Conservation (phyloP, 2,329 filamentous ascomycete genomes). For the Mycosphaerella arachidis region DNA sequence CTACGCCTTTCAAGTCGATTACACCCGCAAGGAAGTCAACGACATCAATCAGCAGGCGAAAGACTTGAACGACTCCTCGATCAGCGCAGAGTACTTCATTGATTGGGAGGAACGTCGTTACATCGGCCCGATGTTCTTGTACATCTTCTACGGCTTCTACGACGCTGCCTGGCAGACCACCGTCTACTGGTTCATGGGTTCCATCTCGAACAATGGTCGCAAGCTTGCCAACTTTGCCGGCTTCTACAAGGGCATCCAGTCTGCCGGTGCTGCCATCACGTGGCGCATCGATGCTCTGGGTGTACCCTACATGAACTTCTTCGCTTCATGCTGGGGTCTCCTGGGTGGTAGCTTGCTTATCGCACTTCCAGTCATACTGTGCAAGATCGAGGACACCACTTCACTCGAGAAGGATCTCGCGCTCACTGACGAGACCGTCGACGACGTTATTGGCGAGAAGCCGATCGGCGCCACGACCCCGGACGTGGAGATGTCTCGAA, state of each 20-base stretch:
- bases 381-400: slow-evolving; percentile 79
- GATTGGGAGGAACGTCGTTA: slow-evolving; percentile 69
- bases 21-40: slow-evolving; percentile 40
- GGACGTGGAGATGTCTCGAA: slow-evolving; percentile 7
- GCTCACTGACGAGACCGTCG: slow-evolving; percentile 76
- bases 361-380: slow-evolving; percentile 72
- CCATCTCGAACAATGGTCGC: slow-evolving; percentile 85
- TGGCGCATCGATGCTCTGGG: slow-evolving; percentile 64
- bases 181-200: slow-evolving; percentile 95
- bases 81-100: slow-evolving; percentile 32
- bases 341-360: slow-evolving; percentile 69
- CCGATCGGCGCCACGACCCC: slow-evolving; percentile 10
- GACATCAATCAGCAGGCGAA: slow-evolving; percentile 10
- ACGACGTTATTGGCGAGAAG: slow-evolving; percentile 54
- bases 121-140: slow-evolving; percentile 77
- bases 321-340: slow-evolving; percentile 71
- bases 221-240: slow-evolving; percentile 88
- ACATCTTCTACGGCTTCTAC: slow-evolving; percentile 85
- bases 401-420: slow-evolving; percentile 74
- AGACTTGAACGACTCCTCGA: background rate
- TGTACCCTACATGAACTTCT: slow-evolving; percentile 65
- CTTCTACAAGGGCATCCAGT: slow-evolving; percentile 87
- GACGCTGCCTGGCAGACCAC: slow-evolving; percentile 87
- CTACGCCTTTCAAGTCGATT: slow-evolving; percentile 67
- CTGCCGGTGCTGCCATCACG: slow-evolving; percentile 74